Evolutionary conservation across 805 yeast genomes (phyloP), one percentile per base, ranked within the genome.

Genomic region (Vanderwaltozyma verrucispora): DNA sequence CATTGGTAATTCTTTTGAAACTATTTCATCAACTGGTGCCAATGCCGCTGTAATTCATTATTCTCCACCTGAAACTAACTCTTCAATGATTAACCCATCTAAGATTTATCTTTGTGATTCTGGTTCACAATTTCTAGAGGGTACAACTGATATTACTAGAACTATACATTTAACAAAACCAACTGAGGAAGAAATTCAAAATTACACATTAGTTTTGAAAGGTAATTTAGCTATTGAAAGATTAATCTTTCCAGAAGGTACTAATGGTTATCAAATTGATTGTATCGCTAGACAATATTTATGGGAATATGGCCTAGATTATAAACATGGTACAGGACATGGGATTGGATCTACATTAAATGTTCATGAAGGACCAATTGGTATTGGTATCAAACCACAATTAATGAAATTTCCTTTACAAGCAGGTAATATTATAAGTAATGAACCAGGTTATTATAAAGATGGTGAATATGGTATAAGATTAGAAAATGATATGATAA

Each of bases 141-240:
- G 98, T 10, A 92, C 98, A 0, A 92, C 98, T 0, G 98, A 92
- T 56, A 85, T 89, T 20, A 92, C 98, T 1, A 71, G 98, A 49
- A 86, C 96, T 0, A 60, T 77, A 35, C 89, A 84, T 56, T 80
- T 86, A 54, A 53, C 61, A 1, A 56, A 60, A 2, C 84, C 89
- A 13, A 50, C 71, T 0, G 4, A 19, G 9, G 36, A 33, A 21
- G 36, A 33, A 33, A 67, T 63, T 26, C 71, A 69, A 45, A 77
- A 77, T 37, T 89, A 85, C 58, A 83, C 97, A 0, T 63, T 84
- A 31, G 98, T 92, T 1, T 68, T 92, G 39, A 86, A 87, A 63
- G 97, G 97, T 9, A 95, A 92, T 53, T 65, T 92, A 41, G 88
- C 89, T 1, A 72, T 92, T 14, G 95, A 94, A 20, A 67, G 74